Evolutionary conservation across 2,329 filamentous ascomycete genomes (phyloP).

Genomic region (Fulvia fulva): DNA sequence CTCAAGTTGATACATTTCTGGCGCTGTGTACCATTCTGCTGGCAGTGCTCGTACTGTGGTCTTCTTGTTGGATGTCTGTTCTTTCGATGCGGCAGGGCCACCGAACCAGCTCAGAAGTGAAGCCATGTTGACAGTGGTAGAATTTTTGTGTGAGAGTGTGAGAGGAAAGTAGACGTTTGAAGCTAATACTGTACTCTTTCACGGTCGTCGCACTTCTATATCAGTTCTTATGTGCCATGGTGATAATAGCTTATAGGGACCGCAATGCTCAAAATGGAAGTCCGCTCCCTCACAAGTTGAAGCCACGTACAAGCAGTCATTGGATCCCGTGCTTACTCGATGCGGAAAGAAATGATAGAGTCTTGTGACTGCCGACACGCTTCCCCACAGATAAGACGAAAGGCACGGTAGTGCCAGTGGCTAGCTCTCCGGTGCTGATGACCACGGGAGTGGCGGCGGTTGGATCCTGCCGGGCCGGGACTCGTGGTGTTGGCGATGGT

Average conservation of each 20-base stretch:
- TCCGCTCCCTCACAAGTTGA: background rate
- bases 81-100: background rate
- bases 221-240: background rate
- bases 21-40: conserved; percentile 43
- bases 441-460: background rate
- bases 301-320: background rate
- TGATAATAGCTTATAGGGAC: background rate
- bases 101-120: background rate
- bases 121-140: background rate
- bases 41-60: conserved; percentile 35
- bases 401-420: background rate
- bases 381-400: background rate
- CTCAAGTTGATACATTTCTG: conserved; percentile 44
- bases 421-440: background rate
- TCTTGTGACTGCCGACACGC: background rate
- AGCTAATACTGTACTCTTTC: background rate
- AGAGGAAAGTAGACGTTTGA: background rate
- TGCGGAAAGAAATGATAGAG: background rate
- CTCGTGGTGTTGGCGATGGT: background rate
- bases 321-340: background rate
- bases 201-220: background rate
- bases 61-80: background rate
- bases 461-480: background rate
- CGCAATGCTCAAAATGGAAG: conserved; percentile 1
- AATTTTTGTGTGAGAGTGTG: background rate